Base-by-base conservation (phyloP, 345 rosid genomes). In the Brassica juncea region DNA sequence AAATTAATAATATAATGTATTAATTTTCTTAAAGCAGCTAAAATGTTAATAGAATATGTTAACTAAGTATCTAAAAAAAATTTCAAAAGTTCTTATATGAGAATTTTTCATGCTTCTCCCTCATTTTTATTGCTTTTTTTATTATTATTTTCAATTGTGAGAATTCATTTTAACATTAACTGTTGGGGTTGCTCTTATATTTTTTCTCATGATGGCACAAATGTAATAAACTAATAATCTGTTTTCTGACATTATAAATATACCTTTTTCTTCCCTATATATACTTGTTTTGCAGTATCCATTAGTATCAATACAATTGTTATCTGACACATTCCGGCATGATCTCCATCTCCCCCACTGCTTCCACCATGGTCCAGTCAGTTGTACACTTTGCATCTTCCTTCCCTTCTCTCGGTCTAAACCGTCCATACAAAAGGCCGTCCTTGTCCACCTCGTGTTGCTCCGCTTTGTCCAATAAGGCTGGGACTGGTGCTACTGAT, bases 391-490 rank as follows among this genome's bases (percentile, higher is more conserved):
- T 72, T 62, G 69, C 34, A 69, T 54, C 73, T 68, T 44, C 1
- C 44, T 5, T 42, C 4, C 55, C 3, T 37, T 73, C 79, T 27
- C 67, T 71, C 57, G 19, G 57, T 52, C 57, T 52, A 7, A 65
- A 34, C 11, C 68, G 28, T 10, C 73, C 60, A 8, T 6, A 28
- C 77, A 78, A 76, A 49, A 72, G 31, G 55, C 58, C 54, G 44
- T 62, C 66, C 55, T 60, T 70, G 61, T 6, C 66, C 12, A 32
- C 34, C 28, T 47, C 75, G 12, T 71, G 59, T 71, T 77, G 81
- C 57, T 77, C 84, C 47, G 72, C 74, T 59, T n/a, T 60, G 25
- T 62, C 81, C 64, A 2, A 39, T 75, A 52, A 72, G 73, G 23
- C 57, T 62, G 11, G 35, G 14, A 21, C 57, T 77, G 63, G 37